Evolutionary conservation across 306 rosid species (phyloP).

Genomic region (Prunus persica): DNA sequence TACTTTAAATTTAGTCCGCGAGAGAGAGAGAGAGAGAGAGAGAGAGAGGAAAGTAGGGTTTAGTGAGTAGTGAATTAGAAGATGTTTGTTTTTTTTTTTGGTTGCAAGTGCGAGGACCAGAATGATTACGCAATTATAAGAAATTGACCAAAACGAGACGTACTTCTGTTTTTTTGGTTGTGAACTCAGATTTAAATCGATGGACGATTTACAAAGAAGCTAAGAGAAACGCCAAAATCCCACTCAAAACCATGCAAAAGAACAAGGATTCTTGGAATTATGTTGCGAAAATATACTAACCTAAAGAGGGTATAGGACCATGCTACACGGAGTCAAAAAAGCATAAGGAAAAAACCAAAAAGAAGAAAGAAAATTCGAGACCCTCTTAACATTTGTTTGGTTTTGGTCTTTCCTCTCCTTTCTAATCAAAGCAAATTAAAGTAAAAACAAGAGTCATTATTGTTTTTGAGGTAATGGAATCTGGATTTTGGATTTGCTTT

Average conservation of each 20-base stretch:
- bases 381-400: conserved; percentile 2
- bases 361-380: not conserved
- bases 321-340: conserved; percentile 5
- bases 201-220: conserved; percentile 15
- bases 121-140: conserved; percentile 56
- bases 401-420: not conserved
- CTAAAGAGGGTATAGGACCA: not conserved
- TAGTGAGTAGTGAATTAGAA: not conserved
- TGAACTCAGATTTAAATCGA: conserved; percentile 7
- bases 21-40: not conserved
- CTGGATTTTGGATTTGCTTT: conserved; percentile 44
- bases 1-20: not conserved
- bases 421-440: not conserved
- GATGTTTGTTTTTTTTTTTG: not conserved
- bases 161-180: conserved; percentile 36
- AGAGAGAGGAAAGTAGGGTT: not conserved
- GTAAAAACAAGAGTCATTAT: not conserved
- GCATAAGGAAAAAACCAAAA: conserved; percentile 9
- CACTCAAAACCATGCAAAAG: conserved; percentile 58
- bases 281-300: not conserved
- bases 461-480: conserved; percentile 38
- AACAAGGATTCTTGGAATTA: conserved; percentile 22
- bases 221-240: conserved; percentile 42
- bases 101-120: conserved; percentile 18
- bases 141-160: conserved; percentile 31